phyloP scores from a whole-genome alignment of 2,329 filamentous ascomycete genomes.

The Aspergillus versicolor region DNA sequence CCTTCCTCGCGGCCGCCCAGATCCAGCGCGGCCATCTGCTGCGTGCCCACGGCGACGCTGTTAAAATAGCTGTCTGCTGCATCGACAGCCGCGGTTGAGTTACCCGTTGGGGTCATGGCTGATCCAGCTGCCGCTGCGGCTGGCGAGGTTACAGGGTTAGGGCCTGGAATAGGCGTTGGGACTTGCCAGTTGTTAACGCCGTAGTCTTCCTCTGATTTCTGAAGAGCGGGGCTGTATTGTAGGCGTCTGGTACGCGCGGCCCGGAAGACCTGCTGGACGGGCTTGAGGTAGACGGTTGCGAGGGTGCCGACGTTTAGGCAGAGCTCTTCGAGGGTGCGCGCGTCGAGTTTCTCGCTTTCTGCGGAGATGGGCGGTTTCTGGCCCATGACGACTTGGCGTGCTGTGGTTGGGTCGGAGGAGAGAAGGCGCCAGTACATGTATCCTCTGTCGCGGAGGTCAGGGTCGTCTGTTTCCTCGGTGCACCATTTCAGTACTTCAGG shows the following conservation, averaged over 20 bases:
- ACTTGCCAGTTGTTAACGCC: conserved; percentile 30
- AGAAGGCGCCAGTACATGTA: conserved; percentile 99
- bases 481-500: conserved; percentile 97
- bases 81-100: conserved; percentile 70
- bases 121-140: conserved; percentile 32
- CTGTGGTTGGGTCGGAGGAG: conserved; percentile 83
- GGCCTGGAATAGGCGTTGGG: conserved; percentile 37
- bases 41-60: conserved; percentile 59
- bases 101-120: conserved; percentile 38
- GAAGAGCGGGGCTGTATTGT: conserved; percentile 79
- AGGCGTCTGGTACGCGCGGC: conserved; percentile 78
- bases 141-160: conserved; percentile 27
- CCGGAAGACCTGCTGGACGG: conserved; percentile 94
- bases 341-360: conserved; percentile 91
- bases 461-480: conserved; percentile 98
- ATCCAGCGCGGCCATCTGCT: conserved; percentile 71
- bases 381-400: conserved; percentile 90
- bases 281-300: conserved; percentile 96
- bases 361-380: conserved; percentile 95
- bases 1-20: conserved; percentile 65
- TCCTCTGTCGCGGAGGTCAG: conserved; percentile 88
- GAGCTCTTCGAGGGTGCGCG: conserved; percentile 90
- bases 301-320: conserved; percentile 94
- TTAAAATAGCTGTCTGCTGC: conserved; percentile 91
- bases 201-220: conserved; percentile 59